Evolutionary conservation across 306 rosid genomes (phyloP).

Genomic region (Vigna mungo): DNA sequence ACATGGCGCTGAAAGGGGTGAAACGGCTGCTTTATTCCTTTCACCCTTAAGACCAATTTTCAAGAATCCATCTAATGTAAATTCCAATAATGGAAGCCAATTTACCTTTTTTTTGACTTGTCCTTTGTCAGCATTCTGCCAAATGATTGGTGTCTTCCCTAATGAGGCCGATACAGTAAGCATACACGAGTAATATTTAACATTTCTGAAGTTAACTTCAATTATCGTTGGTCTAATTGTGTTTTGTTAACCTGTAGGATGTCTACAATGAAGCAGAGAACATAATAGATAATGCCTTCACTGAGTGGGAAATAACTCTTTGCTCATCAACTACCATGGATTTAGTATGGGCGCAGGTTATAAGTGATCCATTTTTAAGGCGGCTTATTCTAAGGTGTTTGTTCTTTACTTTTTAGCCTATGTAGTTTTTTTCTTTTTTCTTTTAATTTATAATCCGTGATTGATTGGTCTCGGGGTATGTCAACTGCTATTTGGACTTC

Average conservation of each 20-base stretch:
- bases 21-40: constrained; percentile 83
- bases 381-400: constrained; percentile 87
- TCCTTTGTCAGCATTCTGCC: constrained; percentile 89
- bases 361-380: constrained; percentile 83
- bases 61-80: constrained; percentile 66
- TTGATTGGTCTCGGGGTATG: constrained; percentile 32
- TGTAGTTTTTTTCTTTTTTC: background rate
- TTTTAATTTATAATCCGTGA: constrained; percentile 18
- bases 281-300: constrained; percentile 74
- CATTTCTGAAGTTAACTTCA: constrained; percentile 27
- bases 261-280: constrained; percentile 76
- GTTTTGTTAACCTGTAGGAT: constrained; percentile 59
- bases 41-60: constrained; percentile 81
- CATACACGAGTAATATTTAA: constrained; percentile 14
- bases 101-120: constrained; percentile 95
- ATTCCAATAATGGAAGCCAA: constrained; percentile 79
- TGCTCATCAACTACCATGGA: constrained; percentile 78
- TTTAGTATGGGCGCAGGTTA: constrained; percentile 95
- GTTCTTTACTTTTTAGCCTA: constrained; percentile 27
- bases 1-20: constrained; percentile 94
- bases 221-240: constrained; percentile 43
- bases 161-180: constrained; percentile 69
- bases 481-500: constrained; percentile 21
- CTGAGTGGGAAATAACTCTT: constrained; percentile 90
- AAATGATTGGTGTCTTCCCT: constrained; percentile 74